Evolutionary conservation across 1,284 basidiomycete species (phyloP).

Genomic region (Papiliotrema laurentii): DNA sequence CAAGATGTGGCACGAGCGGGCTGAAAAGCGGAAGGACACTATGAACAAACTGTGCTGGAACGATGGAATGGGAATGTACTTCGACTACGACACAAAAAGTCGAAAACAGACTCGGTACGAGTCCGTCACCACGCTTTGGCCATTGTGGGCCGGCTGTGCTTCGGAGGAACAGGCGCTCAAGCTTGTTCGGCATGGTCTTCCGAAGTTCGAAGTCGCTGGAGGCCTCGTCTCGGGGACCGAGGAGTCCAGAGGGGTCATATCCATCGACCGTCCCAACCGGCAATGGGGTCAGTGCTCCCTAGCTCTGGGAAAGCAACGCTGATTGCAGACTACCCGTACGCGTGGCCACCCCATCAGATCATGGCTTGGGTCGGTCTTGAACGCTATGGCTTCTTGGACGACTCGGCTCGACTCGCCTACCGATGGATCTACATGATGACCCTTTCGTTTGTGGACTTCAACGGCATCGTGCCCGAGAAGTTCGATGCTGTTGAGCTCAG

Average conservation of each 20-base stretch:
- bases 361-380: slow-evolving; percentile 97
- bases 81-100: slow-evolving; percentile 90
- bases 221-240: slow-evolving; percentile 97
- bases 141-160: slow-evolving; percentile 94
- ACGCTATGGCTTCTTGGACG: slow-evolving; percentile 90
- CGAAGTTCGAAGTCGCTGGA: slow-evolving; percentile 93
- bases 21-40: slow-evolving; percentile 70
- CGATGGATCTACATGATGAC: slow-evolving; percentile 88
- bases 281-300: slow-evolving; percentile 65
- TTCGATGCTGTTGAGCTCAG: slow-evolving; percentile 94
- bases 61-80: slow-evolving; percentile 89
- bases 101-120: slow-evolving; percentile 91
- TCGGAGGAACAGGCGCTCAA: slow-evolving; percentile 90
- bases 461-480: slow-evolving; percentile 96
- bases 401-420: slow-evolving; percentile 89
- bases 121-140: slow-evolving; percentile 92
- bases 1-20: slow-evolving; percentile 85
- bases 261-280: slow-evolving; percentile 92
- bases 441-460: slow-evolving; percentile 71
- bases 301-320: background rate
- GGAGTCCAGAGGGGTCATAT: slow-evolving; percentile 91
- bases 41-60: slow-evolving; percentile 98
- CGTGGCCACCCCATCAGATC: slow-evolving; percentile 92
- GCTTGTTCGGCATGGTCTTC: slow-evolving; percentile 77
- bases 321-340: slow-evolving; percentile 44